Conservation (phyloP, 2,329 filamentous ascomycete species). For the Calonectria leucothoes region DNA sequence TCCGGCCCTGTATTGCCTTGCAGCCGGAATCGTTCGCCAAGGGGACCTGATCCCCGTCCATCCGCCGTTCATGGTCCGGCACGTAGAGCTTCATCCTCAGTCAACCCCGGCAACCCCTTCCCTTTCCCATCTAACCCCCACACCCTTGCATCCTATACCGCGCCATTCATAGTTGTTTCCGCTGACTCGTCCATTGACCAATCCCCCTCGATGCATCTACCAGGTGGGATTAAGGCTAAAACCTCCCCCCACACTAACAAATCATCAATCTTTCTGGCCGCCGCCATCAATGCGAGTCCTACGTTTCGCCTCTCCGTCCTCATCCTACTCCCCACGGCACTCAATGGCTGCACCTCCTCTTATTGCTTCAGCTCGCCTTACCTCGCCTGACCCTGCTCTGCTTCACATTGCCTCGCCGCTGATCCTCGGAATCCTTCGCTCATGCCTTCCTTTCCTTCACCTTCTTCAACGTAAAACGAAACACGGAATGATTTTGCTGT, state of each 20-base stretch:
- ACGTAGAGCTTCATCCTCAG: conserved; percentile 20
- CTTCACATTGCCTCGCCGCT: not conserved
- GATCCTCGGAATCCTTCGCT: conserved; percentile 2
- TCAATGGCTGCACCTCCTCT: not conserved
- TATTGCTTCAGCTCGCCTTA: not conserved
- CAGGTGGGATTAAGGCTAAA: not conserved
- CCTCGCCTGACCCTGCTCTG: not conserved
- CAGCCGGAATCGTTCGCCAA: conserved; percentile 12
- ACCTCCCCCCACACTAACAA: not conserved
- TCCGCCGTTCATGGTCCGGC: conserved; percentile 23
- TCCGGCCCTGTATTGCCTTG: not conserved
- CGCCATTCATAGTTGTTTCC: not conserved
- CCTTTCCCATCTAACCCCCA: conserved; percentile 3
- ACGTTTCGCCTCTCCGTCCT: not conserved
- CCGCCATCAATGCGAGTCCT: conserved; percentile 4
- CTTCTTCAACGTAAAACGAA: conserved; percentile 16
- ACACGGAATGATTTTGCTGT: conserved; percentile 11
- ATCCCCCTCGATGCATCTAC: not conserved
- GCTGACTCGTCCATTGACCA: not conserved
- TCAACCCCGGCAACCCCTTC: not conserved
- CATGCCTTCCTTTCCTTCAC: conserved; percentile 12
- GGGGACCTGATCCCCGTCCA: conserved; percentile 8
- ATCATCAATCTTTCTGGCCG: not conserved
- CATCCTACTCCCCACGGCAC: not conserved
- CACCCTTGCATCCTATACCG: conserved; percentile 8